phyloP scores from a whole-genome alignment of 1,284 basidiomycete species.

The Fistulinella cinereoalba region DNA sequence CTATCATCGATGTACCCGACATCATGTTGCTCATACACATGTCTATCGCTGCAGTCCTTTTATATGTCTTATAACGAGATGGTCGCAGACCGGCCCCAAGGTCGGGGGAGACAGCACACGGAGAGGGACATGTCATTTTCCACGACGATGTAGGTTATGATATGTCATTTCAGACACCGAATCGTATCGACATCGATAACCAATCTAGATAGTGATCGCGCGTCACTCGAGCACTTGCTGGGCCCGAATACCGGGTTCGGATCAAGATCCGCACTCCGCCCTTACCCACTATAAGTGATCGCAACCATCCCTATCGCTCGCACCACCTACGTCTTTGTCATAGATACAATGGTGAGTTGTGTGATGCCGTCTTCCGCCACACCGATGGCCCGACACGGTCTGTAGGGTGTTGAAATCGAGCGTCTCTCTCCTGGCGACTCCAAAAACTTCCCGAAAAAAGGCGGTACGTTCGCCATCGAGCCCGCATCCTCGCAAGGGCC shows the following conservation, averaged over 20 bases:
- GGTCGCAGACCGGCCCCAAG: no score
- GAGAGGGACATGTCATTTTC: slow-evolving; percentile 4
- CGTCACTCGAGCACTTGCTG: slow-evolving; percentile 4
- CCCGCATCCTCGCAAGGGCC: slow-evolving; percentile 10
- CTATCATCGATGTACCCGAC: slow-evolving; percentile 21
- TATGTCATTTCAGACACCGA: slow-evolving; percentile 17
- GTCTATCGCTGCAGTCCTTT: no score
- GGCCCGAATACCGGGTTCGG: slow-evolving; percentile 38
- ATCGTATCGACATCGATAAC: slow-evolving; percentile 35
- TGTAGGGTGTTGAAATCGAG: slow-evolving; percentile 39
- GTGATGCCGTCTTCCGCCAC: neutral
- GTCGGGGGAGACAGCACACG: neutral
- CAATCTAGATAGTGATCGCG: slow-evolving; percentile 16
- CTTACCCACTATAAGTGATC: slow-evolving; percentile 48
- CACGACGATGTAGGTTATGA: slow-evolving; percentile 5
- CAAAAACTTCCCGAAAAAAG: slow-evolving; percentile 42
- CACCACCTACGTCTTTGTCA: slow-evolving; percentile 36
- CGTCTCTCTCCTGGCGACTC: slow-evolving; percentile 44
- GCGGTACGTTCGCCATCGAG: slow-evolving; percentile 38
- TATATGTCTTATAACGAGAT: no score
- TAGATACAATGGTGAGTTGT: slow-evolving; percentile 33
- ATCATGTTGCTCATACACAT: slow-evolving; percentile 1
- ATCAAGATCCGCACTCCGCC: slow-evolving; percentile 74
- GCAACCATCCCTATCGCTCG: slow-evolving; percentile 37
- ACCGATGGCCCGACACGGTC: neutral